Evolutionary conservation across 2,329 filamentous ascomycete species (phyloP).

Genomic region (Colletotrichum trifolii): DNA sequence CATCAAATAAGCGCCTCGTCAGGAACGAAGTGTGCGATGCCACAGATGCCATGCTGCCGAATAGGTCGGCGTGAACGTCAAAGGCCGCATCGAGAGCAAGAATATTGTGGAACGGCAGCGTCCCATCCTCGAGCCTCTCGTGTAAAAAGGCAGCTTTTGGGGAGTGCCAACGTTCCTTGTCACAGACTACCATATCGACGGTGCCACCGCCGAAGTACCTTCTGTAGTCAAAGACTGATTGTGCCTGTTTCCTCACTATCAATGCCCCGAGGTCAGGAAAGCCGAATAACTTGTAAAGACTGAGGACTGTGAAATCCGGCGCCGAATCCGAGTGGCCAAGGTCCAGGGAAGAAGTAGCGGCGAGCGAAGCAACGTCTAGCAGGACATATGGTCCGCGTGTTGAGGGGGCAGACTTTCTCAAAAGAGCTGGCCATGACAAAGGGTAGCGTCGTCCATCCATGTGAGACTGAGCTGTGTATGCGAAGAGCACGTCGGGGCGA

Average conservation of each 20-base stretch:
- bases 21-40: slow-evolving; percentile 78
- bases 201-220: slow-evolving; percentile 95
- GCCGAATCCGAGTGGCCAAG: slow-evolving; percentile 69
- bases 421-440: slow-evolving; percentile 70
- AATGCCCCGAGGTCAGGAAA: slow-evolving; percentile 92
- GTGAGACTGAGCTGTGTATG: slow-evolving; percentile 37
- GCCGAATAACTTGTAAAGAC: slow-evolving; percentile 98
- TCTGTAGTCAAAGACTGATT: slow-evolving; percentile 70
- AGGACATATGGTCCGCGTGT: slow-evolving; percentile 18
- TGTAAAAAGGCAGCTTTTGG: slow-evolving; percentile 79
- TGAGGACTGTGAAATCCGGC: slow-evolving; percentile 88
- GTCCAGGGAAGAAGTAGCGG: slow-evolving; percentile 81
- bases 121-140: slow-evolving; percentile 89
- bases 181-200: slow-evolving; percentile 85
- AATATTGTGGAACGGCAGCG: slow-evolving; percentile 90
- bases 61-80: slow-evolving; percentile 74
- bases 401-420: slow-evolving; percentile 41
- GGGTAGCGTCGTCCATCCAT: slow-evolving; percentile 37
- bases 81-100: slow-evolving; percentile 83
- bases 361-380: slow-evolving; percentile 80
- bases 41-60: slow-evolving; percentile 75
- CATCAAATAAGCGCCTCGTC: slow-evolving; percentile 66
- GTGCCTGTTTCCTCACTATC: slow-evolving; percentile 80
- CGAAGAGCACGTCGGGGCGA: slow-evolving; percentile 47
- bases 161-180: slow-evolving; percentile 86